Base-by-base conservation (phyloP, 495 filamentous ascomycete species). In the Talaromyces liani region DNA sequence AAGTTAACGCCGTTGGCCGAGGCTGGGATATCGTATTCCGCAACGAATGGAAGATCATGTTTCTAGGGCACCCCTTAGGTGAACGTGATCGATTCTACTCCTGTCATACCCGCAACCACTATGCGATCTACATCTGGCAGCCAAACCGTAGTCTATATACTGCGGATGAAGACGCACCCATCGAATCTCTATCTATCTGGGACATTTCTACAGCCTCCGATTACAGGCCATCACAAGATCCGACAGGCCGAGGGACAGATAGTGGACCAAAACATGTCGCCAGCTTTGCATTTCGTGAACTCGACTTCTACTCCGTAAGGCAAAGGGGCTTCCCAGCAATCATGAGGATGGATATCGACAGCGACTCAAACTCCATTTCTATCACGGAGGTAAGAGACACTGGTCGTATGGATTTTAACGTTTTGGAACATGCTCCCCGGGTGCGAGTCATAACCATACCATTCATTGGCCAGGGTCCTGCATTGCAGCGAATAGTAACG, bases 41-140 rank as follows among this genome's bases (percentile, higher is more conserved):
- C n/a, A 88, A 85, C 64, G 86, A 90, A 67, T 90, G 84, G 84
- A 86, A 87, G 66, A 82, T 89, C 9, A 83, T 87, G 73, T 84
- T 83, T 60, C 74, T 84, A 4, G 86, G 85, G 6, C 79, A 88
- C 29, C 84, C 86, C 4, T 66, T 88, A 8, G 85, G 83, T 68
- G 76, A 79, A 20, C 71, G 77, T 51, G 84, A 88, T 64, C 82
- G 86, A 5, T 89, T 88, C 76, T 88, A 84, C 72, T 88, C 86
- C 1, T 69, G 82, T 1, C 87, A 90, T 67, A 88, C 74, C 34
- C 65, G 81, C 10, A 83, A 79, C 0, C 84, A 89, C 64, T 90
- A 89, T 68, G 85, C 82, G 31, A 77, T 88, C 3, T 90, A 89
- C 68, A 75, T 84, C 24, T 89, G 86, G 85, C 87, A 88, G 61